phyloP scores from a whole-genome alignment of 2,329 filamentous ascomycete genomes.

The Diplodia mutila region DNA sequence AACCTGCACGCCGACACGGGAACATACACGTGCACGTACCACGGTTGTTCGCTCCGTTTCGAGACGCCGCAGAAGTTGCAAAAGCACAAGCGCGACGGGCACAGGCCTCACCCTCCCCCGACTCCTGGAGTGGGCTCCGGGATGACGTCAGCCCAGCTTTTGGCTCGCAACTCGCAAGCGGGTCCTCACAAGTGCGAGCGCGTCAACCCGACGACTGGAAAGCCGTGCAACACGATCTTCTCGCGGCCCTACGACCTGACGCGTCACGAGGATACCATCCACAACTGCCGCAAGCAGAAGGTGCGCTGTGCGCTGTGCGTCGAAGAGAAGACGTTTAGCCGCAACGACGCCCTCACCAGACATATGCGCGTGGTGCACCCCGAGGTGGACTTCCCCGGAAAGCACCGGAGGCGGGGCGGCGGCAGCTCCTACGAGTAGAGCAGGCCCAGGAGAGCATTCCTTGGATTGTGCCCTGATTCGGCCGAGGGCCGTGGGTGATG shows the following conservation, averaged over 20 bases:
- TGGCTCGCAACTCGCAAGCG: slow-evolving; percentile 79
- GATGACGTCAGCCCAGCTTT: slow-evolving; percentile 58
- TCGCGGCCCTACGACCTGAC: slow-evolving; percentile 96
- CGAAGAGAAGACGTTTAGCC: slow-evolving; percentile 95
- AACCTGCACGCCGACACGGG: slow-evolving; percentile 75
- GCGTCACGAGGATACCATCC: slow-evolving; percentile 94
- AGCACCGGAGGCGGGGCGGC: slow-evolving; percentile 52
- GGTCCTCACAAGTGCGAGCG: slow-evolving; percentile 92
- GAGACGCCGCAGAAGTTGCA: slow-evolving; percentile 85
- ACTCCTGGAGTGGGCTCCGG: slow-evolving; percentile 37
- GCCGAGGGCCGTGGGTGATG: slow-evolving; percentile 1
- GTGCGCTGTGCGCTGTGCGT: slow-evolving; percentile 90
- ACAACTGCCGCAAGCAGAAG: slow-evolving; percentile 93
- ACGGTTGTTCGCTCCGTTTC: slow-evolving; percentile 86
- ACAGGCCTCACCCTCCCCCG: slow-evolving; percentile 60
- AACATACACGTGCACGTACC: slow-evolving; percentile 95
- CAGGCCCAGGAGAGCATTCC: not conserved
- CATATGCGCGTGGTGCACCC: slow-evolving; percentile 96
- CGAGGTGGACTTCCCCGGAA: slow-evolving; percentile 80
- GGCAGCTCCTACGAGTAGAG: slow-evolving; percentile 28
- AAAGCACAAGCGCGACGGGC: slow-evolving; percentile 93
- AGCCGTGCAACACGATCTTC: slow-evolving; percentile 92
- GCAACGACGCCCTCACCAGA: slow-evolving; percentile 89
- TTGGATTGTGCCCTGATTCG: not conserved
- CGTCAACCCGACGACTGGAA: slow-evolving; percentile 92